Percentiles rank a stretch among this genome's conserved stretches.
phyloP scores from a whole-genome alignment of 805 yeast genomes.

The Tetrapisispora taiwanensis region DNA sequence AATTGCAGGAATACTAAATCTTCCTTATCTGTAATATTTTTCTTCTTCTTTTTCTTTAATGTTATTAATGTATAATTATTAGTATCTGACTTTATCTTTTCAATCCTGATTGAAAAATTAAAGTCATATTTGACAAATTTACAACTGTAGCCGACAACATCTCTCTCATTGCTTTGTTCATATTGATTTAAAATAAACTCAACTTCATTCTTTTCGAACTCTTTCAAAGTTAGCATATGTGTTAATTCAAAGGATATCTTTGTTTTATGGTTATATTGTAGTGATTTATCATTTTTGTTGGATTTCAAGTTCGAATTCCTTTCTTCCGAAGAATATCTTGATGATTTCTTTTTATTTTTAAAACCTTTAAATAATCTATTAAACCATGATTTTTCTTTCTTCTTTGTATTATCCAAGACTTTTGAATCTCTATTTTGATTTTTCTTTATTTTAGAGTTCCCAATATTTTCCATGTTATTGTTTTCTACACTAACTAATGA shows the following conservation, averaged over 20 bases:
- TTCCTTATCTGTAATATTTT: conserved; percentile 3
- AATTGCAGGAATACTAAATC: conserved; percentile 15
- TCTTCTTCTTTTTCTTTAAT: conserved; percentile 13
- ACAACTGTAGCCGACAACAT: conserved; percentile 24
- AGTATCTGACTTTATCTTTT: background rate
- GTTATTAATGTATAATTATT: conserved; percentile 10
- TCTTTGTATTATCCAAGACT: background rate
- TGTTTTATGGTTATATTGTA: conserved; percentile 16
- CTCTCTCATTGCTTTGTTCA: conserved; percentile 11
- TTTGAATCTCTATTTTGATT: no score
- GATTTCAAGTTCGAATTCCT: background rate
- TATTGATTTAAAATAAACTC: conserved; percentile 17
- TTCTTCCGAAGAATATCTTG: background rate
- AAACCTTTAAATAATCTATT: conserved; percentile 18
- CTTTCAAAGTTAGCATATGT: conserved; percentile 19
- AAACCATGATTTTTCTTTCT: conserved; percentile 15
- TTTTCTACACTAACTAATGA: background rate
- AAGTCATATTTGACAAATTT: conserved; percentile 20
- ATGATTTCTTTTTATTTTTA: conserved; percentile 4
- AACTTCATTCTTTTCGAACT: conserved; percentile 20
- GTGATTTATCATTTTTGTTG: background rate
- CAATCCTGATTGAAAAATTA: conserved; percentile 21
- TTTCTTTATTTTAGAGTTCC: background rate
- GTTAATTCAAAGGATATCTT: conserved; percentile 23
- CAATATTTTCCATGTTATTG: background rate